These are phyloP conservation scores for Penicillium oxalicum DNA, from an alignment of 2,329 filamentous ascomycete genomes.

Conservation along the genomic window DNA sequence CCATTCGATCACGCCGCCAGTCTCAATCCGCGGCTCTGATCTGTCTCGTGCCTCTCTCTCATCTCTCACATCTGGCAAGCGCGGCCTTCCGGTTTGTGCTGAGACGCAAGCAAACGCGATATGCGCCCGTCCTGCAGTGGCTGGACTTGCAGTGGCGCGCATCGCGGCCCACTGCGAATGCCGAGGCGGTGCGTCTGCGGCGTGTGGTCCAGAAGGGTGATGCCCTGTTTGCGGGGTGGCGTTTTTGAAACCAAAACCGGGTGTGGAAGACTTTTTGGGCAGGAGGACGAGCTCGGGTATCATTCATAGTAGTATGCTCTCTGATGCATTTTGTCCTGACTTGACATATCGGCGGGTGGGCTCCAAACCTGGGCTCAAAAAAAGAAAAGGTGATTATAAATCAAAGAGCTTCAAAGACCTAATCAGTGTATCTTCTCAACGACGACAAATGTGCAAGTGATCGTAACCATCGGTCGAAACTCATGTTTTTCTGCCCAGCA, in stretches of 20 bases:
- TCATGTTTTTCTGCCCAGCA: no score
- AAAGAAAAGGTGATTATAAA: no score
- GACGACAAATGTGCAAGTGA: no score
- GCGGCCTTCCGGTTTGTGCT: constrained; percentile 66
- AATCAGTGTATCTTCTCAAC: no score
- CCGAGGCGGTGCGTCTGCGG: constrained; percentile 28
- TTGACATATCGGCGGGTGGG: no score
- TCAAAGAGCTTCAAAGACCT: no score
- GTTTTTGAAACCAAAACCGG: constrained; percentile 22
- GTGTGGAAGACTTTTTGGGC: background rate
- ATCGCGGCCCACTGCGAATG: constrained; percentile 33
- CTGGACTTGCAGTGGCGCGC: constrained; percentile 48
- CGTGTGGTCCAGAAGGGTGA: constrained; percentile 32
- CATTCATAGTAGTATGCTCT: no score
- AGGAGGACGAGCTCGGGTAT: no score
- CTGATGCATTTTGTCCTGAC: no score
- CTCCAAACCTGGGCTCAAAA: no score
- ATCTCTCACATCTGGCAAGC: constrained; percentile 61
- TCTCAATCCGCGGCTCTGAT: constrained; percentile 33
- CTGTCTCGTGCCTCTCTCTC: constrained; percentile 55
- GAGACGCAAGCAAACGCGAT: constrained; percentile 63
- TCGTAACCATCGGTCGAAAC: no score
- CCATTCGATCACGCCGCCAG: constrained; percentile 51
- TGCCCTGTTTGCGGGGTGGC: constrained; percentile 32
- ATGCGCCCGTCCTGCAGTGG: constrained; percentile 62